phyloP scores from a whole-genome alignment of 768 basidiomycete species.

The Boletus pseudo-olivaceus region DNA sequence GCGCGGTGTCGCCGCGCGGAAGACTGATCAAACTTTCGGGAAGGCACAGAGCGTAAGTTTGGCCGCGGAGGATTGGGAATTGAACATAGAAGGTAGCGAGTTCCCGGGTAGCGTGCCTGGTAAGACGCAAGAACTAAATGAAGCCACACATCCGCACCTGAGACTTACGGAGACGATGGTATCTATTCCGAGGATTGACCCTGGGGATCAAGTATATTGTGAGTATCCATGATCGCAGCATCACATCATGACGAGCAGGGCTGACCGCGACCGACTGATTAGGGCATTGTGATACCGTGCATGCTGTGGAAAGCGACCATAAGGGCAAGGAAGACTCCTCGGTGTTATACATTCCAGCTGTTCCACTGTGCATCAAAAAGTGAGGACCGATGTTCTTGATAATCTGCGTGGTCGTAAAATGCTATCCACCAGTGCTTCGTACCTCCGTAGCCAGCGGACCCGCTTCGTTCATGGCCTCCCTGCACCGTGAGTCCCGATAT shows the following conservation, averaged over 20 bases:
- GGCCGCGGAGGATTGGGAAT: conserved; percentile 50
- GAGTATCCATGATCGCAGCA: conserved; percentile 5
- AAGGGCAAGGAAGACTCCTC: conserved; percentile 48
- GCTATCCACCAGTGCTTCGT: conserved; percentile 36
- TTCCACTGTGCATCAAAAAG: conserved; percentile 49
- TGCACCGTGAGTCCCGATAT: conserved; percentile 38
- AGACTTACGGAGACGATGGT: conserved; percentile 53
- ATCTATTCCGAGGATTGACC: conserved; percentile 53
- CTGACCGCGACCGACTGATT: not conserved
- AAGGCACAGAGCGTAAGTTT: conserved; percentile 27
- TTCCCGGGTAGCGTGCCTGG: conserved; percentile 58
- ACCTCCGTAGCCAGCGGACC: conserved; percentile 47
- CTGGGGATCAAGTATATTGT: conserved; percentile 66
- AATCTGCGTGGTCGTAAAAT: not conserved
- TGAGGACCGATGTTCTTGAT: conserved; percentile 19
- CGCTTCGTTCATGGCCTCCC: conserved; percentile 48
- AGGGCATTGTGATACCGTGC: conserved; percentile 57
- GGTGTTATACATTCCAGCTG: conserved; percentile 55
- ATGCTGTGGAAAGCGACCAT: conserved; percentile 52
- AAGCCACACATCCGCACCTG: conserved; percentile 61
- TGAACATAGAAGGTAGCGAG: conserved; percentile 46
- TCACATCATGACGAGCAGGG: not conserved
- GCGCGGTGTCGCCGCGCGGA: conserved; percentile 3
- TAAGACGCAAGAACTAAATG: conserved; percentile 53
- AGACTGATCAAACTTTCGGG: not conserved